Percentiles rank a stretch among this genome's conserved stretches.
These are phyloP conservation scores for Sextonia rubra DNA, from an alignment of 164 flowering plant genomes.

Conservation along the genomic window DNA sequence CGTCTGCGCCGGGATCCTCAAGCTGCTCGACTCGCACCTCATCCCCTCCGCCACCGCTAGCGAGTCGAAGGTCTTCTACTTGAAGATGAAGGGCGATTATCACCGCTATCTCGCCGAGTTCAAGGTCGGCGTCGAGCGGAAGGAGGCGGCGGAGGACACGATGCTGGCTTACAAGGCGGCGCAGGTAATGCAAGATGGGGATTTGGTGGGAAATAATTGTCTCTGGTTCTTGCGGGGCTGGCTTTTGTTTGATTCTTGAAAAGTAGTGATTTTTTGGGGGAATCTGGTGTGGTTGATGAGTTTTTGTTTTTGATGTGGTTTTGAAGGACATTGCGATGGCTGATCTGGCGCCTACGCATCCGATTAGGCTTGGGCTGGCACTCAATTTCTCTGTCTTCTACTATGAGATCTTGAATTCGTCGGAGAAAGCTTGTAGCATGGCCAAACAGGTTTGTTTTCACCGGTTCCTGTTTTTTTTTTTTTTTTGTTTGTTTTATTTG, in stretches of 20 bases:
- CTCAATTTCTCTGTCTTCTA: conserved; percentile 88
- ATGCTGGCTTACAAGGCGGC: conserved; percentile 78
- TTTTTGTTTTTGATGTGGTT: not conserved
- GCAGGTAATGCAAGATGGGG: conserved; percentile 41
- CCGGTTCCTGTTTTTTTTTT: not conserved
- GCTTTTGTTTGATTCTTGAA: too few species aligned
- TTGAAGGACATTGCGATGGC: conserved; percentile 59
- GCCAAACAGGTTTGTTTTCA: conserved; percentile 54
- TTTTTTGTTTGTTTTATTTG: not conserved
- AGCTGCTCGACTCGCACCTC: conserved; percentile 48
- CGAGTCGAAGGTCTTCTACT: conserved; percentile 72
- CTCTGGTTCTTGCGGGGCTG: too few species aligned
- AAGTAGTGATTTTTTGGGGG: not conserved
- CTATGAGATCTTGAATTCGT: conserved; percentile 73
- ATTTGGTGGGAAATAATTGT: too few species aligned
- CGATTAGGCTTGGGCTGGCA: conserved; percentile 73
- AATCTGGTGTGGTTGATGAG: not conserved
- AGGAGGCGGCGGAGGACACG: conserved; percentile 73
- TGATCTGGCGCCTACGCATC: conserved; percentile 76
- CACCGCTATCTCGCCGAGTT: conserved; percentile 77
- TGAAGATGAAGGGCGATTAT: conserved; percentile 92
- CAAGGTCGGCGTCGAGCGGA: conserved; percentile 57
- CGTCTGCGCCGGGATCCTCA: conserved; percentile 58
- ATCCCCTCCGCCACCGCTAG: conserved; percentile 49
- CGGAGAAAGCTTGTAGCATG: conserved; percentile 76